A percentile compares a stretch with the other conserved stretches of the same genome.
phyloP scores from a whole-genome alignment of 805 yeast species.

The Wickerhamiella musiphila region DNA sequence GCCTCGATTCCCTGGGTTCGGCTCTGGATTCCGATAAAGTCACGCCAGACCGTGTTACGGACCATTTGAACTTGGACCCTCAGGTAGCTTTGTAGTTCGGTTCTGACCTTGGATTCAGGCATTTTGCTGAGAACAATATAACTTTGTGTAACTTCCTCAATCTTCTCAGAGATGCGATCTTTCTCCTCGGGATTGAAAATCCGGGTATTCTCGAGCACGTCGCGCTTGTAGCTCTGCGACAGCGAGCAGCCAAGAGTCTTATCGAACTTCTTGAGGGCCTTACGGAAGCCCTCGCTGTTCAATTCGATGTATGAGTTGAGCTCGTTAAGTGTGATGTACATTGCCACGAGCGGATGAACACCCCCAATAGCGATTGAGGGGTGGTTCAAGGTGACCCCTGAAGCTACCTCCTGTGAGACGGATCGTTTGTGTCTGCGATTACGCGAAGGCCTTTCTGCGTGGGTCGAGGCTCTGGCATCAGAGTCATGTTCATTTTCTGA shows the following conservation, averaged over 20 bases:
- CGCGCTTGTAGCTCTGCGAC: constrained; percentile 37
- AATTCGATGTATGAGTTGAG: constrained; percentile 68
- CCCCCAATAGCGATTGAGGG: no score
- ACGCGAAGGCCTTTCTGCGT: no score
- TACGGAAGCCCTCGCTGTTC: constrained; percentile 75
- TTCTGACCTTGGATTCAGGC: no score
- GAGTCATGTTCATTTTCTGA: no score
- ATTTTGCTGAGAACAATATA: constrained; percentile 46
- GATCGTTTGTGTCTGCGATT: no score
- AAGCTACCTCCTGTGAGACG: no score
- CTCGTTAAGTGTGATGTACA: constrained; percentile 65
- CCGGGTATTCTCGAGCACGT: constrained; percentile 29
- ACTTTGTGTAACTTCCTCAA: constrained; percentile 34
- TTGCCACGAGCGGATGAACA: no score
- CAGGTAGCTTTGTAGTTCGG: constrained; percentile 34
- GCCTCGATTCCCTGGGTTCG: constrained; percentile 54
- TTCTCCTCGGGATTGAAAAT: constrained; percentile 38
- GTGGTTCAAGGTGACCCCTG: no score
- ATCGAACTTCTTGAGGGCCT: constrained; percentile 83
- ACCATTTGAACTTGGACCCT: constrained; percentile 96
- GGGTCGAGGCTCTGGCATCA: no score
- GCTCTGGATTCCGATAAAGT: constrained; percentile 79
- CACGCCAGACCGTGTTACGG: constrained; percentile 95
- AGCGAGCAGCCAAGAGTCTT: constrained; percentile 52
- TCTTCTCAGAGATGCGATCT: constrained; percentile 30